Evolutionary conservation across 495 filamentous ascomycete genomes (phyloP), one percentile per base, ranked within the genome.

Genomic region (Cudoniella acicularis): DNA sequence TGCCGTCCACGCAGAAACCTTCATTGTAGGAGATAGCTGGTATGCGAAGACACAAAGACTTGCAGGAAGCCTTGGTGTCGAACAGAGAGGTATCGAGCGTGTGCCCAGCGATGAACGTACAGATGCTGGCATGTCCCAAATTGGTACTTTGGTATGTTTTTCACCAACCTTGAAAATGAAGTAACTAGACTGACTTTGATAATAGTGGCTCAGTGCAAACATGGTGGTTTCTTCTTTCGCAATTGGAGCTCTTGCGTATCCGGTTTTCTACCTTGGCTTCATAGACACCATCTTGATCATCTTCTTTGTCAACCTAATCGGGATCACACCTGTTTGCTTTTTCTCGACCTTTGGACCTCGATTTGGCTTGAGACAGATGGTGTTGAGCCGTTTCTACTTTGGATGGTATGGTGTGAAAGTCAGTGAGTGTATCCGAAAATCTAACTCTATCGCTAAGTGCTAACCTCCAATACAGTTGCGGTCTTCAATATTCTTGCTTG

Each of bases 191-290:
- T 49, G 16, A 54, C 43, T 46, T 26, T 0, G 9, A 36, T 48
- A 4, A 50, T 67, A 92, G 90, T 93, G 90, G 90, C 70, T 91
- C 51, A 87, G 89, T 0, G 87, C 87, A 59, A 93, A 93, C 72
- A 88, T 93, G 86, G 87, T 90, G 52, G 85, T 92, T 48, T 86
- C 85, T 40, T 87, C 88, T 13, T 93, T 95, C 64, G 89, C 89
- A 27, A 85, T 95, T 59, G 90, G 89, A 54, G 85, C 86, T 2
- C 77, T 93, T 3, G 85, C 78, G n/a, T 74, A 84, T 36, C 79
- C 83, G 0, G 70, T 87, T 48, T 93, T 90, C 71, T 59, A 71
- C 21, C 78, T 93, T 11, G 86, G 87, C 20, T 92, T 91, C 62
- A 77, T 89, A 46, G 89, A 93, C 63, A 83, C 84, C n/a, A 84